These are phyloP conservation scores for Scedosporium minutisporum DNA, from an alignment of 2,329 filamentous ascomycete species.

Conservation along the genomic window DNA sequence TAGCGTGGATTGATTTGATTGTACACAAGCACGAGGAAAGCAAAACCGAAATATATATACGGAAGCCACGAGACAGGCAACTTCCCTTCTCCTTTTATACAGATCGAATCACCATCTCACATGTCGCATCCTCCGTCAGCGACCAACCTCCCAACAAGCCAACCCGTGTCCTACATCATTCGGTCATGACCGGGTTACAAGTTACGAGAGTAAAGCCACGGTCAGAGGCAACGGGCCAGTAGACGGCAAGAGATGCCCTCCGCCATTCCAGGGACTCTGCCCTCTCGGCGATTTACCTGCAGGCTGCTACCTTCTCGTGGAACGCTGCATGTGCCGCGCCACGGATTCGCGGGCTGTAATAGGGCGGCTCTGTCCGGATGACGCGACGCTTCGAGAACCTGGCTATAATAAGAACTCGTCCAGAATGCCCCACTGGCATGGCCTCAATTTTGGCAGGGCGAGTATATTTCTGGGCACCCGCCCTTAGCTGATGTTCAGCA, in stretches of 20 bases:
- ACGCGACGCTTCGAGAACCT: not conserved
- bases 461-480: no score
- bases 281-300: not conserved
- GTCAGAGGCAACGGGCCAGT: not conserved
- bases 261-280: not conserved
- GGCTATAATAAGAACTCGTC: no score
- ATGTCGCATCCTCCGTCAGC: not conserved
- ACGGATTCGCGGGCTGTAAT: not conserved
- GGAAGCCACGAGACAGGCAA: not conserved
- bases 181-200: not conserved
- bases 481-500: no score
- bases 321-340: not conserved
- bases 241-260: not conserved
- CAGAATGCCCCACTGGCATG: no score
- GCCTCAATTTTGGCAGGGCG: no score
- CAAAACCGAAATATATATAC: not conserved
- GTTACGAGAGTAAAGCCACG: not conserved
- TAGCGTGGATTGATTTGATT: not conserved
- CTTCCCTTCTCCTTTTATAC: not conserved
- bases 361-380: not conserved
- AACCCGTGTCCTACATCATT: not conserved
- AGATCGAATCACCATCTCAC: not conserved
- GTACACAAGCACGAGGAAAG: not conserved
- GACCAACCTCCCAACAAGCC: not conserved
- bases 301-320: not conserved